Percentiles rank a stretch among this genome's conserved stretches.
Evolutionary conservation across 306 rosid genomes (phyloP).

Genomic region (Malus sylvestris): DNA sequence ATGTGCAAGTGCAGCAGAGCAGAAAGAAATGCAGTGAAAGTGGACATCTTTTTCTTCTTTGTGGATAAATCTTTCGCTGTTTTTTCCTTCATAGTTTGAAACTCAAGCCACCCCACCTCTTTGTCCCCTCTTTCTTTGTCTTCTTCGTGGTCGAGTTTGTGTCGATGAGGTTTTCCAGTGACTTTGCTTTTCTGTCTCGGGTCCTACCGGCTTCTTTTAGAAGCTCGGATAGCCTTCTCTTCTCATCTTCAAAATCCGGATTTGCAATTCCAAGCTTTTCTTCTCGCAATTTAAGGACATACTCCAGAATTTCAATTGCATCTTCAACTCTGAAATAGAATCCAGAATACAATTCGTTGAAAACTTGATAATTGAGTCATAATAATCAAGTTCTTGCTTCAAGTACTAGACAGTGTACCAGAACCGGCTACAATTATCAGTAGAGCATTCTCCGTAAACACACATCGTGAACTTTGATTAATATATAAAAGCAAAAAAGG

Average conservation of each 20-base stretch:
- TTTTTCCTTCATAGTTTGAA: constrained; percentile 58
- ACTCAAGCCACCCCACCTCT: constrained; percentile 94
- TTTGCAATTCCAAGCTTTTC: constrained; percentile 94
- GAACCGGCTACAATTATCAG: constrained; percentile 1
- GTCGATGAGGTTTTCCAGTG: constrained; percentile 92
- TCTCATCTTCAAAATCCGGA: constrained; percentile 94
- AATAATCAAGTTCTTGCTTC: background rate
- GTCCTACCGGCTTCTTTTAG: constrained; percentile 98
- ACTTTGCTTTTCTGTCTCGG: constrained; percentile 84
- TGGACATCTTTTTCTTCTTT: background rate
- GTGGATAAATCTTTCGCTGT: background rate
- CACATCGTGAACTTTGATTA: background rate
- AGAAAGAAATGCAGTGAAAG: constrained; percentile 22
- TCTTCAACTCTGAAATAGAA: constrained; percentile 74
- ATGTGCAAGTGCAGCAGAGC: constrained; percentile 35
- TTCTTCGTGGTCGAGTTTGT: constrained; percentile 78
- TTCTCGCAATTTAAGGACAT: constrained; percentile 74
- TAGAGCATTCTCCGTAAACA: background rate
- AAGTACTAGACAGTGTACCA: background rate
- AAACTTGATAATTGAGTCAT: background rate
- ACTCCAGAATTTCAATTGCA: constrained; percentile 91
- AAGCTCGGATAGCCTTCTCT: constrained; percentile 76
- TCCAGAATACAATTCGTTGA: constrained; percentile 9
- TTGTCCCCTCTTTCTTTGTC: constrained; percentile 81
- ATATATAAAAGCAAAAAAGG: background rate